Base-by-base conservation (phyloP, 2,329 filamentous ascomycete species). In the Lasiodiplodia sp. region DNA sequence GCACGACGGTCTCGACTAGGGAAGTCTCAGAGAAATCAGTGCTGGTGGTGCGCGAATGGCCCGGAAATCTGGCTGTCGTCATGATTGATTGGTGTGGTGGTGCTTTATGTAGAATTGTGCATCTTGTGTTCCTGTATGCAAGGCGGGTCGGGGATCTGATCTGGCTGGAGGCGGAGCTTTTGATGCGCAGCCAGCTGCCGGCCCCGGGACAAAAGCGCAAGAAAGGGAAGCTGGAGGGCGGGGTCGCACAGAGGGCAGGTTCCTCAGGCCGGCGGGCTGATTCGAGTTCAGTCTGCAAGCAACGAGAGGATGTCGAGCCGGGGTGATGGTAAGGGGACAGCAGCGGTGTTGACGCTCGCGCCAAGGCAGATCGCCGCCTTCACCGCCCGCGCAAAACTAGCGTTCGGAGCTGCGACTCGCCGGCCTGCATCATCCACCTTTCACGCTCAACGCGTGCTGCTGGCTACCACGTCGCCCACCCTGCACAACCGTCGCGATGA, bases 401-500 rank as follows among this genome's bases (percentile, higher is more conserved):
- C 60, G 60, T 47, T 64, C 60, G 14, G 52, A 47, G 31, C 47
- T 49, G 21, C 60, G 60, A 51, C 25, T 40, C 44, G 58, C 31
- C 28, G 18, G 60, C 28, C 60, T 37, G 18, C 25, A 52, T 6
- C 57, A 12, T 34, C 40, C 44, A 34, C 60, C 60, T 8, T 34
- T 10, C 47, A 38, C 23, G 31, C 2, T 38, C n/a, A 10, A 47
- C 63, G 63, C 63, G 63, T 25, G 31, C 12, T 18, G 25, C 31
- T 28, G 18, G 16, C 31, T 47, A 52, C 5, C 31, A 23, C 31
- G 3, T 52, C 60, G 60, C 47, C n/a, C 44, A 28, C 47, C 12
- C n/a, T 12, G 10, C n/a, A n/a, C 18, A 12, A 8, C 38, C 18
- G 38, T 51, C 67, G 78, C 78, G 70, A 92, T 92, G 88, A 91